These are phyloP conservation scores for Pythium chondricola DNA, from an alignment of 352 stramenopile species.

Conservation along the genomic window DNA sequence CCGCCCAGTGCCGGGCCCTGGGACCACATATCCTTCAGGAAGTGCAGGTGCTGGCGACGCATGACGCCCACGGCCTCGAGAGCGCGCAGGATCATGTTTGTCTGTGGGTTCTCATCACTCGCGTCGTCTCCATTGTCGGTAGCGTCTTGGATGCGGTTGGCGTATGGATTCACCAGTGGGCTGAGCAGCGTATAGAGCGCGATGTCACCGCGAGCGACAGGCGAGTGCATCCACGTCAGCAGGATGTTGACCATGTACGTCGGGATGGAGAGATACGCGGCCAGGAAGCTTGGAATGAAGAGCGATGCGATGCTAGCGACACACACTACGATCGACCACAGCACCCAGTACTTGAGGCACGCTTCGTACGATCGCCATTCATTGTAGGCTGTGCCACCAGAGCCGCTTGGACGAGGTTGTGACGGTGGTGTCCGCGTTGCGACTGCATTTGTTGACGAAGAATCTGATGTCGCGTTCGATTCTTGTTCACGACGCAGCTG, in stretches of 20 bases:
- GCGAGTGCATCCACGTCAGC: slow-evolving; percentile 77
- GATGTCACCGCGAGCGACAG: slow-evolving; percentile 62
- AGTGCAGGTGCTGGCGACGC: slow-evolving; percentile 53
- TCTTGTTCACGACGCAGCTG: slow-evolving; percentile 5
- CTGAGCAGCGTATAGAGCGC: slow-evolving; percentile 64
- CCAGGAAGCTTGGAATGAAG: slow-evolving; percentile 59
- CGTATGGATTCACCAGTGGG: slow-evolving; percentile 66
- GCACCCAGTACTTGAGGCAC: slow-evolving; percentile 83
- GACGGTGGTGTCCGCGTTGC: too few species aligned
- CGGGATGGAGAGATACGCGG: slow-evolving; percentile 40
- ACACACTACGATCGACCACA: slow-evolving; percentile 60
- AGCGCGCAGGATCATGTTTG: slow-evolving; percentile 62
- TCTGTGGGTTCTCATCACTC: slow-evolving; percentile 24
- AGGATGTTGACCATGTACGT: slow-evolving; percentile 63
- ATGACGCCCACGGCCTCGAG: slow-evolving; percentile 62
- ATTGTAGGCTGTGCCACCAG: slow-evolving; percentile 12
- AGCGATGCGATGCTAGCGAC: slow-evolving; percentile 45
- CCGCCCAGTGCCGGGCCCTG: slow-evolving; percentile 71
- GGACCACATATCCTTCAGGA: slow-evolving; percentile 72
- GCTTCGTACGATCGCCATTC: slow-evolving; percentile 67
- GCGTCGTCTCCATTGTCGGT: slow-evolving; percentile 13
- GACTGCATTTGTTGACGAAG: not conserved
- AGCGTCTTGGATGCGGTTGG: slow-evolving; percentile 50
- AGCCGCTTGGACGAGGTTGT: slow-evolving; percentile 7
- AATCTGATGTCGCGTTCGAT: slow-evolving; percentile 5